Evolutionary conservation across 345 rosid species (phyloP).

Genomic region (Ailanthus altissimus): DNA sequence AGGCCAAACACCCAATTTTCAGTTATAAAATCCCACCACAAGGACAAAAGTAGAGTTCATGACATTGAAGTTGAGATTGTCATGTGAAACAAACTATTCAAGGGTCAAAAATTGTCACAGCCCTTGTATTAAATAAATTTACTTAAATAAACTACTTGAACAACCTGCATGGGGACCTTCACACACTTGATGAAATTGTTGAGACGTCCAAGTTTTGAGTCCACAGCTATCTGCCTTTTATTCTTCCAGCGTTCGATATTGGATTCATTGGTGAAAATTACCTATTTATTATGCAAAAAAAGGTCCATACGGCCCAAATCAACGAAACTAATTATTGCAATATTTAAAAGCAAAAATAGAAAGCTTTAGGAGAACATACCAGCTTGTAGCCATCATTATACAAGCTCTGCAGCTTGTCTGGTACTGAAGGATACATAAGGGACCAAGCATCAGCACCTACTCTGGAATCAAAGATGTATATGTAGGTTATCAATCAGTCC

Average conservation of each 20-base stretch:
- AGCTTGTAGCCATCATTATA: constrained; percentile 85
- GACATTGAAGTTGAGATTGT: too few relatives aligned
- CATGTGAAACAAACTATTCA: background rate
- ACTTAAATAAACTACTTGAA: background rate
- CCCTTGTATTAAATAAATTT: background rate
- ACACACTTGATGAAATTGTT: constrained; percentile 66
- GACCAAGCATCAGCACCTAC: constrained; percentile 93
- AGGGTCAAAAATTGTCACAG: background rate
- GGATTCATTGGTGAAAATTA: constrained; percentile 93
- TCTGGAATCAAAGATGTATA: constrained; percentile 43
- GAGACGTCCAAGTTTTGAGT: constrained; percentile 90
- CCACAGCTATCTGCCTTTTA: constrained; percentile 87
- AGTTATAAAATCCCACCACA: background rate
- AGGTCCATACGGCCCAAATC: background rate
- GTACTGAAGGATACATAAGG: constrained; percentile 87
- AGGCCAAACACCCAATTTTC: background rate
- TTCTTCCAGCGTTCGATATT: constrained; percentile 98
- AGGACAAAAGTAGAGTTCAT: background rate
- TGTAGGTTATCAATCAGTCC: background rate
- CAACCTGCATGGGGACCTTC: constrained; percentile 91
- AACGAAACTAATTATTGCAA: background rate
- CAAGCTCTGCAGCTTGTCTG: constrained; percentile 71
- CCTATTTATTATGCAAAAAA: constrained; percentile 40
- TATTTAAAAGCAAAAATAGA: background rate
- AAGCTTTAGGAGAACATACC: constrained; percentile 40